Conservation (phyloP, 139 green algal species). For the Chlorella sp. region DNA sequence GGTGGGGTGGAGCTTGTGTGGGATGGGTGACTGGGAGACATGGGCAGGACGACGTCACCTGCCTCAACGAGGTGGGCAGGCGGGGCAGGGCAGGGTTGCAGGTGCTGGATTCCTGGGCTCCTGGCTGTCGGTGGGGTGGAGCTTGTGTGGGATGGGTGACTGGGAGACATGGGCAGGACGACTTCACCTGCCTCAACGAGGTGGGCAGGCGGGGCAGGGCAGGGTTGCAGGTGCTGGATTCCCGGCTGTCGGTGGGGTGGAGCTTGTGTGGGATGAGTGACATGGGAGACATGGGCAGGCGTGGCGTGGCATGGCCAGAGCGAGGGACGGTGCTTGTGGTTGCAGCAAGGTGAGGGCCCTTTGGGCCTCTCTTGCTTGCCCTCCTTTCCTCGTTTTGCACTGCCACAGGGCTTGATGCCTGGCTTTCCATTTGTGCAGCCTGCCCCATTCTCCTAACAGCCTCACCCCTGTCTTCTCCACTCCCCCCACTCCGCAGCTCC, state of each 20-base stretch:
- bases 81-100: background rate
- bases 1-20: background rate
- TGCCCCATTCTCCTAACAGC: background rate
- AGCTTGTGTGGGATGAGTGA: background rate
- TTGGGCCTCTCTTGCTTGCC: background rate
- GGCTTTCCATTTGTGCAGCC: no score
- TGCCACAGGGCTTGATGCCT: no score
- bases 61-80: slow-evolving; percentile 72
- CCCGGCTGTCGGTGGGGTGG: background rate
- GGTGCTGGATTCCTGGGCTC: background rate
- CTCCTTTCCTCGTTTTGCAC: no score
- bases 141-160: background rate
- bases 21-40: background rate
- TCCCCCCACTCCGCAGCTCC: slow-evolving; percentile 75
- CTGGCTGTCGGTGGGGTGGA: no score
- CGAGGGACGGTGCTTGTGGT: background rate
- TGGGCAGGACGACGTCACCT: slow-evolving; percentile 82
- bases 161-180: slow-evolving; percentile 44
- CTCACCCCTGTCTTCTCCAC: background rate
- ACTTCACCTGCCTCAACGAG: slow-evolving; percentile 86
- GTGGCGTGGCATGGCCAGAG: background rate
- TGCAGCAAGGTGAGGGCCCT: background rate
- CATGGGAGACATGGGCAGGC: slow-evolving; percentile 3
- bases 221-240: no score
- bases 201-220: slow-evolving; percentile 13